Evolutionary conservation across 2,329 filamentous ascomycete genomes (phyloP), one percentile per base, ranked within the genome.

Genomic region (Metarhizium guizhouense): DNA sequence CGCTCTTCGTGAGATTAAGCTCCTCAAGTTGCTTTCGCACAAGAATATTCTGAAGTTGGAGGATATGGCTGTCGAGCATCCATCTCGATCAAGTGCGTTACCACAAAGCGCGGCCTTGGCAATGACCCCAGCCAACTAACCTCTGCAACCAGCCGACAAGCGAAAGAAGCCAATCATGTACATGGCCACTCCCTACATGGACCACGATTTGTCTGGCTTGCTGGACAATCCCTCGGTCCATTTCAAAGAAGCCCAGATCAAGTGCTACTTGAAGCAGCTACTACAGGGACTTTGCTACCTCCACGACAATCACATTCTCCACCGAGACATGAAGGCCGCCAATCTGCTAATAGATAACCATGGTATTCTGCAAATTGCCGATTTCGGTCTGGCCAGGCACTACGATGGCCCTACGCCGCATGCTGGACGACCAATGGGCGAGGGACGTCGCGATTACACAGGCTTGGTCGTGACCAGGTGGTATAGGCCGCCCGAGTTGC

Each of bases 111-210:
- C 11, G 36, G n/a, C 50, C 52, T 18, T n/a, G n/a, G 13, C 13
- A 25, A 25, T 25, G 34, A 40, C 25, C 42, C 38, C 11, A 16
- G 29, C 45, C 45, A 48, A 20, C 54, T 52, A 20, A 55, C 36
- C 13, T 30, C 48, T 34, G 16, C 11, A 32, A 56, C 20, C 64
- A 86, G 84, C 82, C 63, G 88, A 93, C 68, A 89, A 90, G 71
- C 82, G 86, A 62, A 91, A 89, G 71, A 84, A 86, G 57, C 86
- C 87, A 3, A 92, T 92, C 63, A 91, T 99, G 78, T 97, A 97
- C 74, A 99, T 99, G 94, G 93, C 95, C 53, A 96, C 87, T 48
- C 94, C 93, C 6, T 99, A 99, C 71, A 96, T 97, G 91, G 92
- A 97, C 64, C 94, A 99, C 73, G 94, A 99, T 72, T 81, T 99